These are phyloP conservation scores for Phialophora chinensis DNA, from an alignment of 2,329 filamentous ascomycete species.

Conservation along the genomic window DNA sequence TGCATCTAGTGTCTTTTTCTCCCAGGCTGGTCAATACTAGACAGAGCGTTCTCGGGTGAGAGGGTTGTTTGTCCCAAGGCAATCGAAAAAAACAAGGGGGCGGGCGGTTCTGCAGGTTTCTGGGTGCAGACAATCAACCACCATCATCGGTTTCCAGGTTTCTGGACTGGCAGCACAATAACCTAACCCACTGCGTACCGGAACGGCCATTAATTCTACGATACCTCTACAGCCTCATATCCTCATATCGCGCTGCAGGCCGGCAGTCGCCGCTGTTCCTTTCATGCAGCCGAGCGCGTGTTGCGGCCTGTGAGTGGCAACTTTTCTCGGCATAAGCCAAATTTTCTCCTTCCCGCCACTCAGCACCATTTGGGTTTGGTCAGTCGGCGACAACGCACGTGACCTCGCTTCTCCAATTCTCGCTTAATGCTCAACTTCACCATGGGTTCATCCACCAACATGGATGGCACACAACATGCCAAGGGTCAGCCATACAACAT, in stretches of 20 bases:
- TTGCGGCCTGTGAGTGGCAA: slow-evolving; percentile 36
- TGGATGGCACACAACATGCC: slow-evolving; percentile 29
- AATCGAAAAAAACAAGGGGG: slow-evolving; percentile 1
- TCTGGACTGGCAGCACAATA: slow-evolving; percentile 16
- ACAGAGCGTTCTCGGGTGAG: slow-evolving; percentile 15
- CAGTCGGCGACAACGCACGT: slow-evolving; percentile 12
- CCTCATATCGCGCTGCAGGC: slow-evolving; percentile 18
- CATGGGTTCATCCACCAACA: slow-evolving; percentile 34
- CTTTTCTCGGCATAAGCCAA: slow-evolving; percentile 33
- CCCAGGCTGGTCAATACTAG: slow-evolving; percentile 33
- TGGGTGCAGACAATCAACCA: slow-evolving; percentile 12
- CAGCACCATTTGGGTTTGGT: not conserved
- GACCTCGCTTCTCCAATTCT: slow-evolving; percentile 5
- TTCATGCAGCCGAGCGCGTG: slow-evolving; percentile 31
- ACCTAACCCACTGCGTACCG: slow-evolving; percentile 8
- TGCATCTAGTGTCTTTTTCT: slow-evolving; percentile 31
- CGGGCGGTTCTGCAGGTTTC: slow-evolving; percentile 10
- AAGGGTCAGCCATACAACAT: slow-evolving; percentile 29
- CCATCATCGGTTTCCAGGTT: slow-evolving; percentile 8
- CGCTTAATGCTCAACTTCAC: slow-evolving; percentile 3
- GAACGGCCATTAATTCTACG: slow-evolving; percentile 28
- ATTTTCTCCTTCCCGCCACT: slow-evolving; percentile 13
- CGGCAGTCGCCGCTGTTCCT: slow-evolving; percentile 20
- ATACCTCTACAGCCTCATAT: slow-evolving; percentile 17
- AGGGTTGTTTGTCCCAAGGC: slow-evolving; percentile 14